Evolutionary conservation across 768 basidiomycete species (phyloP).

Genomic region (Hydnum rufescens): DNA sequence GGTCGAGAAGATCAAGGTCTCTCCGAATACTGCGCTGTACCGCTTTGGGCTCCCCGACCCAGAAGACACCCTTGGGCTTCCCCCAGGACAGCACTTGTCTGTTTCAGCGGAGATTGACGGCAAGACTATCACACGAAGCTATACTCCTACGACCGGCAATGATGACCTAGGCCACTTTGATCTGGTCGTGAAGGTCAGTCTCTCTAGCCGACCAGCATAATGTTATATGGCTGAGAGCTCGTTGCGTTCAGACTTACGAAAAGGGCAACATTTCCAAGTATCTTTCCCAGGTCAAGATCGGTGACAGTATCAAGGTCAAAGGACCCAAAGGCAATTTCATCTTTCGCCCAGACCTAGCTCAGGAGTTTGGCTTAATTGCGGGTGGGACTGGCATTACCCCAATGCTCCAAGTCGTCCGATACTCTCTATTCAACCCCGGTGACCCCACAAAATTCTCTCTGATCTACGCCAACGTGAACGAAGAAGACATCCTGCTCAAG

Average conservation of each 20-base stretch:
- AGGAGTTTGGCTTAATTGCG: constrained; percentile 86
- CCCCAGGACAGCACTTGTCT: constrained; percentile 91
- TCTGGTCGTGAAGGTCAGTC: constrained; percentile 77
- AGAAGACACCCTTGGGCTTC: constrained; percentile 72
- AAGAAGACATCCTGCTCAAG: constrained; percentile 81
- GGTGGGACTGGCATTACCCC: constrained; percentile 98
- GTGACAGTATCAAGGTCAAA: constrained; percentile 76
- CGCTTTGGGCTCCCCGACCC: constrained; percentile 66
- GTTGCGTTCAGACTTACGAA: constrained; percentile 58
- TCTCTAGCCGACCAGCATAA: neutral
- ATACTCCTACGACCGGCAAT: constrained; percentile 89
- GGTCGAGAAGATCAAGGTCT: constrained; percentile 59
- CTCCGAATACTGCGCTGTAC: constrained; percentile 96
- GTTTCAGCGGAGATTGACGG: constrained; percentile 79
- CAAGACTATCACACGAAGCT: constrained; percentile 76
- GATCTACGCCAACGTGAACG: constrained; percentile 91
- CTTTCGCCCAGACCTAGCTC: constrained; percentile 53
- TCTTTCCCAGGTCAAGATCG: constrained; percentile 62
- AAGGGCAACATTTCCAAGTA: constrained; percentile 91
- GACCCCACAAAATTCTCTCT: constrained; percentile 70
- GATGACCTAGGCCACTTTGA: constrained; percentile 89
- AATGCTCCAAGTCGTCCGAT: constrained; percentile 95
- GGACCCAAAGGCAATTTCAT: constrained; percentile 93
- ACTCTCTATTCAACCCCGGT: constrained; percentile 71
- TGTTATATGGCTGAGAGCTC: neutral